phyloP scores from a whole-genome alignment of 2,329 filamentous ascomycete genomes.

The Cyphellophora attinorum region DNA sequence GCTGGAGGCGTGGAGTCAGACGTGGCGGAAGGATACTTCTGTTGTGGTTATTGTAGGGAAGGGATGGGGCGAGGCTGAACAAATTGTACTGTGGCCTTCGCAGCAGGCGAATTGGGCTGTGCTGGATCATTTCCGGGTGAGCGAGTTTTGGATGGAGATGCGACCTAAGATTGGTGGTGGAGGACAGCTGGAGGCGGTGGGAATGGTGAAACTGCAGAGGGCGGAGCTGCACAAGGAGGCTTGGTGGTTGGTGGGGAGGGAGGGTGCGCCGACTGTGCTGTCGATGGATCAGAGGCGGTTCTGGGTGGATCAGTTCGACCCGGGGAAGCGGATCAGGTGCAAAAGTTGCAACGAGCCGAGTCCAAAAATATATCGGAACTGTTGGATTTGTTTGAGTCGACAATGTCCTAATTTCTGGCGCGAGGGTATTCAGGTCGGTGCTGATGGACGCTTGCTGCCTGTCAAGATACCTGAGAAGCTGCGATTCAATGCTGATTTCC shows the following conservation, averaged over 20 bases:
- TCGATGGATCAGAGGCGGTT: background rate
- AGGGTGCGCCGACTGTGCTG: background rate
- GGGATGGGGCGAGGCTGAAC: background rate
- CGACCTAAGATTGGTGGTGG: too few species aligned
- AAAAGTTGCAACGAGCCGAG: background rate
- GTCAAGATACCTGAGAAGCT: background rate
- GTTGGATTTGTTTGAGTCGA: background rate
- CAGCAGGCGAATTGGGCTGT: constrained; percentile 47
- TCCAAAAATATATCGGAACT: background rate
- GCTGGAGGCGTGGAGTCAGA: background rate
- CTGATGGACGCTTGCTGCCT: background rate
- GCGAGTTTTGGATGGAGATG: constrained; percentile 56
- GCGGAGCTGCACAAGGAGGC: background rate
- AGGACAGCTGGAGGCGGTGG: background rate
- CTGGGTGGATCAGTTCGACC: background rate
- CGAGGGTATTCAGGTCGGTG: background rate
- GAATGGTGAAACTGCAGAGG: constrained; percentile 1
- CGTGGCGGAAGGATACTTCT: background rate
- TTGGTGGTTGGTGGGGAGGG: background rate
- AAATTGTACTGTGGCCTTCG: background rate
- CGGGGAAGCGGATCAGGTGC: background rate
- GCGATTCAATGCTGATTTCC: background rate
- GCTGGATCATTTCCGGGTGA: constrained; percentile 59
- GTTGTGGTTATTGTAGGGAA: background rate
- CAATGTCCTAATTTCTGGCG: background rate